A percentile compares a stretch with the other conserved stretches of the same genome.
These are phyloP conservation scores for Sechiopsis laciniata DNA, from an alignment of 306 rosid genomes.

Conservation along the genomic window DNA sequence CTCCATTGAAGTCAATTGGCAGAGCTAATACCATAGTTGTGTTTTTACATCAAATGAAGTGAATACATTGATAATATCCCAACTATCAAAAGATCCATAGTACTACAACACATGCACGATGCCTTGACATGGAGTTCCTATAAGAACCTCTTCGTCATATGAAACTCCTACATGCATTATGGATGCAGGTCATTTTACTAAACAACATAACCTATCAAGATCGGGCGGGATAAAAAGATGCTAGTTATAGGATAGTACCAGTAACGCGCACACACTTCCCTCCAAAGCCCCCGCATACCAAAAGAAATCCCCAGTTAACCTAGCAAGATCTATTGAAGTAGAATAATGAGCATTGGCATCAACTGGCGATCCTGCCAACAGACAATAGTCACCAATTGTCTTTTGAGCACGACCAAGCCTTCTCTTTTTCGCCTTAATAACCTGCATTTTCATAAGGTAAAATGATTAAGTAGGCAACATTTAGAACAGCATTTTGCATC, in stretches of 20 bases:
- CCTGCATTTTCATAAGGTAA: conserved; percentile 42
- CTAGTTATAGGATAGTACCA: conserved; percentile 41
- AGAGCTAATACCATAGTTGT: background rate
- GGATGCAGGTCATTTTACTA: background rate
- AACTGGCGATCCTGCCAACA: conserved; percentile 93
- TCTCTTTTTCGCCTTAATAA: conserved; percentile 89
- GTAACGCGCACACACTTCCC: conserved; percentile 88
- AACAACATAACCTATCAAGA: background rate
- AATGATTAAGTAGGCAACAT: conserved; percentile 18
- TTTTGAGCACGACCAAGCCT: conserved; percentile 97
- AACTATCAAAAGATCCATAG: background rate
- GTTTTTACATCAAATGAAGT: background rate
- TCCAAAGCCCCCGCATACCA: conserved; percentile 97
- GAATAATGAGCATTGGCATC: conserved; percentile 92
- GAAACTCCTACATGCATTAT: background rate
- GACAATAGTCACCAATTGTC: conserved; percentile 93
- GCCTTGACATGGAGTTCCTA: background rate
- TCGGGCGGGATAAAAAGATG: background rate
- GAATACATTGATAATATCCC: background rate
- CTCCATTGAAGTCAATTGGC: background rate
- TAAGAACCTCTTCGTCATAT: background rate
- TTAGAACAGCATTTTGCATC: conserved; percentile 15
- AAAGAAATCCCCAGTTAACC: conserved; percentile 86
- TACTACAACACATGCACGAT: background rate
- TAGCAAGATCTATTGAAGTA: conserved; percentile 80